These are phyloP conservation scores for Vanrija pseudolonga DNA, from an alignment of 1,284 basidiomycete species.

Conservation along the genomic window DNA sequence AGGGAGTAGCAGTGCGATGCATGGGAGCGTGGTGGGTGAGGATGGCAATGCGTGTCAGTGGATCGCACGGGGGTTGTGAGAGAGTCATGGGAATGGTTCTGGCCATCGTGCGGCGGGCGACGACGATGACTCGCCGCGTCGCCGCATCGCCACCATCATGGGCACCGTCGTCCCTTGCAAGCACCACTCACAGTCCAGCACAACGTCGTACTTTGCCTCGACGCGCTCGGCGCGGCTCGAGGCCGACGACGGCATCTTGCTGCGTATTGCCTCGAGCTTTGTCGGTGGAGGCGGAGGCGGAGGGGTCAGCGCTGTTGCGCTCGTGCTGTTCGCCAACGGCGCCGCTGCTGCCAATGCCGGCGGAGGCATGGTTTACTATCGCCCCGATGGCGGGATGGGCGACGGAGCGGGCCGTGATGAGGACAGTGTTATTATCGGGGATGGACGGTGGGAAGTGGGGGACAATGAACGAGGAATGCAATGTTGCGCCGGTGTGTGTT, in stretches of 20 bases:
- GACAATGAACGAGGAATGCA: no score
- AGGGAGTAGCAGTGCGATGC: background rate
- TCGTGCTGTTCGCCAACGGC: background rate
- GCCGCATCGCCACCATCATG: background rate
- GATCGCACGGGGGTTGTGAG: no score
- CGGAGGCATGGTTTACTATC: background rate
- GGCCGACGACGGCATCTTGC: constrained; percentile 1
- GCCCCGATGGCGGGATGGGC: background rate
- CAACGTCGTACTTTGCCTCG: constrained; percentile 37
- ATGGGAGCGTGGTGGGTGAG: background rate
- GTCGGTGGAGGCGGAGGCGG: background rate
- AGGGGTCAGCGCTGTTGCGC: background rate
- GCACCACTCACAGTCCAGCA: constrained; percentile 33
- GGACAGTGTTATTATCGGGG: background rate
- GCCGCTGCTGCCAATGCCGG: background rate
- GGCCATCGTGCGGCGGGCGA: no score
- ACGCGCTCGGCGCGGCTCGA: constrained; percentile 15
- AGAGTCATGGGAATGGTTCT: background rate
- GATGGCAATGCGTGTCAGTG: background rate
- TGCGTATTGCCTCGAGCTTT: constrained; percentile 5
- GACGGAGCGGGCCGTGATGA: background rate
- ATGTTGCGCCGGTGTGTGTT: no score
- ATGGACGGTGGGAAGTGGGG: no score
- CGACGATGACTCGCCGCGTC: no score
- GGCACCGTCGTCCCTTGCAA: no score